Conservation (phyloP, 768 basidiomycete species). For the Sporobolomyces roseus region DNA sequence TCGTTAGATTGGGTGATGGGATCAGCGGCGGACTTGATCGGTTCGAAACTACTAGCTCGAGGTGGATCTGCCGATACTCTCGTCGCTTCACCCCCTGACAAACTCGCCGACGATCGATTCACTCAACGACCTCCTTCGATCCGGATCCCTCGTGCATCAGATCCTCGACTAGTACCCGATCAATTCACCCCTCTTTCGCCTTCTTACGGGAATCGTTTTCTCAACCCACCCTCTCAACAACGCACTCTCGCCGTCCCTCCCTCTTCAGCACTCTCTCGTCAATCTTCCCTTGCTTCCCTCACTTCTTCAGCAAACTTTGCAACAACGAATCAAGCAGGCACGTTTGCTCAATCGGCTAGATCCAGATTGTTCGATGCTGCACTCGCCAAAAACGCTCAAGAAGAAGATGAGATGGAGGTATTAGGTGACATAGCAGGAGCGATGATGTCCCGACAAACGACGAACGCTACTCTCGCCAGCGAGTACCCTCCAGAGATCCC, state of each 20-base stretch:
- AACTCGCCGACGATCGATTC: background rate
- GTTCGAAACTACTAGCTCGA: constrained; percentile 3
- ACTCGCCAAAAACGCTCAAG: background rate
- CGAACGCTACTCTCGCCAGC: background rate
- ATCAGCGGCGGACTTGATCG: constrained; percentile 21
- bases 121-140: constrained; percentile 14
- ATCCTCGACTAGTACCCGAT: background rate
- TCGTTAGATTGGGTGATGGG: constrained; percentile 31
- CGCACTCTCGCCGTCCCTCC: too few species aligned
- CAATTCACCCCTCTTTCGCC: constrained; percentile 8
- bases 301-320: constrained; percentile 3
- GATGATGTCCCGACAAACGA: constrained; percentile 17
- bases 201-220: constrained; percentile 6
- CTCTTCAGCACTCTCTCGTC: background rate
- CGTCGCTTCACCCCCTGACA: constrained; percentile 4
- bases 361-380: constrained; percentile 7
- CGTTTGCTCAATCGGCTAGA: background rate
- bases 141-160: background rate
- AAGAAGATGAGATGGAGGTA: constrained; percentile 1
- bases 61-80: constrained; percentile 9
- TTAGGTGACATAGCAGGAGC: background rate
- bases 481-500: constrained; percentile 1
- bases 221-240: background rate
- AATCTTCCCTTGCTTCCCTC: constrained; percentile 1
- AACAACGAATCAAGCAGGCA: background rate